phyloP scores from a whole-genome alignment of 192 early-diverging fungal species.

The Linnemannia exigua region DNA sequence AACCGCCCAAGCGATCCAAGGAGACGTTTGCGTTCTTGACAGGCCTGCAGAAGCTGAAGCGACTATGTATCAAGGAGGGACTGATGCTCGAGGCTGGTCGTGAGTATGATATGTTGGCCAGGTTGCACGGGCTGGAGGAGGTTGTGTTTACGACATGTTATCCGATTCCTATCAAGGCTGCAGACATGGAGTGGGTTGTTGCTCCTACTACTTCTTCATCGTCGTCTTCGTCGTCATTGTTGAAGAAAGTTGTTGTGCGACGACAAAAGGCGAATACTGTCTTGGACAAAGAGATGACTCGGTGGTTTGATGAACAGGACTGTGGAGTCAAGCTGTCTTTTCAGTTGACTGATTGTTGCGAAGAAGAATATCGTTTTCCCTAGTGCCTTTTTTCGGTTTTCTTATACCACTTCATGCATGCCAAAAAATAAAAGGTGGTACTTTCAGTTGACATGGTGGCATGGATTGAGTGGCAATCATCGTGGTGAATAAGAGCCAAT shows the following conservation, averaged over 20 bases:
- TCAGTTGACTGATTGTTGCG: conserved; percentile 43
- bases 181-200: conserved; percentile 19
- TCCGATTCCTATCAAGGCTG: conserved; percentile 47
- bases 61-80: conserved; percentile 49
- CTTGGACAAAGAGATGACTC: conserved; percentile 18
- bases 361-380: conserved; percentile 38
- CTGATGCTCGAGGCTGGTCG: conserved; percentile 43
- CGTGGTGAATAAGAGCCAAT: neutral
- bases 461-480: neutral
- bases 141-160: conserved; percentile 50
- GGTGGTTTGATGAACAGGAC: conserved; percentile 21
- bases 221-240: too few species aligned
- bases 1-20: conserved; percentile 35
- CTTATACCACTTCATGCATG: neutral
- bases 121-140: conserved; percentile 21
- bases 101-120: conserved; percentile 34
- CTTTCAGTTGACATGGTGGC: neutral
- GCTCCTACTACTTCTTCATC: neutral
- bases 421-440: neutral
- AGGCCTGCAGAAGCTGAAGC: conserved; percentile 23
- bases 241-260: conserved; percentile 34
- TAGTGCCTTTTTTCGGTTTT: neutral
- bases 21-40: conserved; percentile 36
- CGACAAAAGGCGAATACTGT: conserved; percentile 28
- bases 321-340: conserved; percentile 15